Percentiles rank a stretch among this genome's conserved stretches.
Evolutionary conservation across 257 asterid genomes (phyloP).

Genomic region (Marsdenia floribunda): DNA sequence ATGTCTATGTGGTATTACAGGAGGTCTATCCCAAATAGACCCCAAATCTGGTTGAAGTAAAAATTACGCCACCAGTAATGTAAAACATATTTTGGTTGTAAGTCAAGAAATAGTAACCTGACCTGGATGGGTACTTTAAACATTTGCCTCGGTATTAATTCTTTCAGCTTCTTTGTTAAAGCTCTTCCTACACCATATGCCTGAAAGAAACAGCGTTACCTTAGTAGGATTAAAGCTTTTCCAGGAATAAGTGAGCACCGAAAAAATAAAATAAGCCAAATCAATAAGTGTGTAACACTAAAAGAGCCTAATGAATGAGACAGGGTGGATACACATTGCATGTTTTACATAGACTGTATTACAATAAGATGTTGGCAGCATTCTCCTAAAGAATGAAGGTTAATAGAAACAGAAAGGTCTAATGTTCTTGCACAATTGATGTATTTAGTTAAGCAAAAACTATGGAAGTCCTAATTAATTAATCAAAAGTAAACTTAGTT

Average conservation of each 20-base stretch:
- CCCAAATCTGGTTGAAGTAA: neutral
- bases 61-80: neutral
- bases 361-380: neutral
- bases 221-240: neutral
- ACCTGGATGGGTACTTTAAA: constrained; percentile 99
- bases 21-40: neutral
- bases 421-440: neutral
- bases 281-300: neutral
- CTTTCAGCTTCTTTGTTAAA: constrained; percentile 93
- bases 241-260: neutral
- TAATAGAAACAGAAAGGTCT: neutral
- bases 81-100: neutral
- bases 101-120: constrained; percentile 11
- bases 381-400: neutral
- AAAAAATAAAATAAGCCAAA: neutral
- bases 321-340: neutral
- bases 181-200: constrained; percentile 97
- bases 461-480: neutral
- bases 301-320: neutral
- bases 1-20: neutral
- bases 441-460: neutral
- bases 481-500: neutral
- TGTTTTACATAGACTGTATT: neutral
- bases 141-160: constrained; percentile 96
- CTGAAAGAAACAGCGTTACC: constrained; percentile 31